These are phyloP conservation scores for Leucogyrophana mollusca DNA, from an alignment of 768 basidiomycete species.

Conservation along the genomic window DNA sequence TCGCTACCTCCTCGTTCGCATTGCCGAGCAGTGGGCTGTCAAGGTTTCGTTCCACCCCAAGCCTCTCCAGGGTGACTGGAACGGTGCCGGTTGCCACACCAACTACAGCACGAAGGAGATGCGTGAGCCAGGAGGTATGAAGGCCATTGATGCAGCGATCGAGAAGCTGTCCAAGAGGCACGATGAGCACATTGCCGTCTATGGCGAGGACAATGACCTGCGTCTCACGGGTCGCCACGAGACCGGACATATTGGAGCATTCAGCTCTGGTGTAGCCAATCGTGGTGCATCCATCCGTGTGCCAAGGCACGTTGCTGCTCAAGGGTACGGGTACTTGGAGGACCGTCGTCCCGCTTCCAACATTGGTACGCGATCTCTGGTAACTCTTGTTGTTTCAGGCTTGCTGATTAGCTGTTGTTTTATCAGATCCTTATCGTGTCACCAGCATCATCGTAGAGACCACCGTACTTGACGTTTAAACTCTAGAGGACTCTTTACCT, in stretches of 20 bases:
- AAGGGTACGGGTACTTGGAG: conserved; percentile 95
- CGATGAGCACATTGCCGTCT: conserved; percentile 94
- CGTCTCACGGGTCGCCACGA: conserved; percentile 96
- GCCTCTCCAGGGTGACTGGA: conserved; percentile 96
- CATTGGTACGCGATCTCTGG: conserved; percentile 63
- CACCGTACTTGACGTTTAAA: conserved; percentile 64
- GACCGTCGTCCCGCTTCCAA: conserved; percentile 98
- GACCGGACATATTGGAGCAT: conserved; percentile 89
- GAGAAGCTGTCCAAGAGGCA: conserved; percentile 91
- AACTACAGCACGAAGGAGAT: conserved; percentile 96
- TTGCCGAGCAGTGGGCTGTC: conserved; percentile 96
- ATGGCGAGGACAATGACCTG: conserved; percentile 97
- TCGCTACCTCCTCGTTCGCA: conserved; percentile 91
- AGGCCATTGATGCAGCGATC: conserved; percentile 88
- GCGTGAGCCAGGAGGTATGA: conserved; percentile 93
- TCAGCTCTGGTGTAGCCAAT: conserved; percentile 95
- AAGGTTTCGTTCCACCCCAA: conserved; percentile 99
- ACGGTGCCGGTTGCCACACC: conserved; percentile 98
- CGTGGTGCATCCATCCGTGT: conserved; percentile 97
- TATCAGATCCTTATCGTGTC: conserved; percentile 90
- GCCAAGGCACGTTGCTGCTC: conserved; percentile 87
- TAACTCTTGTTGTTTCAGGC: background rate
- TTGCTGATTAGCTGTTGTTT: conserved; percentile 9
- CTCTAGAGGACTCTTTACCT: conserved; percentile 11
- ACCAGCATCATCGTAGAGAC: conserved; percentile 89